These are phyloP conservation scores for Fusarium austroafricanum DNA, from an alignment of 2,329 filamentous ascomycete species.

Conservation along the genomic window DNA sequence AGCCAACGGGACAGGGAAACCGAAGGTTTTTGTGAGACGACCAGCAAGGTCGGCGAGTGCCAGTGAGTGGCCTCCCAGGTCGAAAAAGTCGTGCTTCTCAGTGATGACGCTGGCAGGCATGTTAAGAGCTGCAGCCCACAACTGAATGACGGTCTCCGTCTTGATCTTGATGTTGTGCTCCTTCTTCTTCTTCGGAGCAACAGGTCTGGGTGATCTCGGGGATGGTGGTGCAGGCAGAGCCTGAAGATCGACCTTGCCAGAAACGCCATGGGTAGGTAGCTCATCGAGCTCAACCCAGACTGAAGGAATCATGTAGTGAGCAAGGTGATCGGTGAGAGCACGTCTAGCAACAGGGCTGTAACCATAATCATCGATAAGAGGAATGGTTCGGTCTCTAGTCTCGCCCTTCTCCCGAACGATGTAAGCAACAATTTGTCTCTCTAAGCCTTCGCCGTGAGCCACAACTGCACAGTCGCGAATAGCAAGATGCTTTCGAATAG, in stretches of 20 bases:
- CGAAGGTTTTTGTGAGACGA: conserved; percentile 74
- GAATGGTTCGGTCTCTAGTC: conserved; percentile 65
- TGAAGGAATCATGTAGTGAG: conserved; percentile 85
- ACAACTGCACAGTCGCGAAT: conserved; percentile 78
- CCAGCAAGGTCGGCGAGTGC: conserved; percentile 82
- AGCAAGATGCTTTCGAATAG: conserved; percentile 75
- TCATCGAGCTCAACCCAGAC: conserved; percentile 79
- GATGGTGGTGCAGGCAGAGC: conserved; percentile 73
- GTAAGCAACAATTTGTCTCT: conserved; percentile 81
- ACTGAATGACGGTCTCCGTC: conserved; percentile 73
- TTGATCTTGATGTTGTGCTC: conserved; percentile 72
- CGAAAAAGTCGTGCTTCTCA: conserved; percentile 81
- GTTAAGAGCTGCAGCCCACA: conserved; percentile 78
- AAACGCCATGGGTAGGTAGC: conserved; percentile 81
- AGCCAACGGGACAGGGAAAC: conserved; percentile 77
- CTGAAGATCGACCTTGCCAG: conserved; percentile 82
- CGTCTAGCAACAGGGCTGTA: conserved; percentile 77
- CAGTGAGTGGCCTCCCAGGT: conserved; percentile 82
- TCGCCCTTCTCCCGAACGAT: conserved; percentile 75
- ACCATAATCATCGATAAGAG: conserved; percentile 76
- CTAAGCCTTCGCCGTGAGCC: conserved; percentile 79
- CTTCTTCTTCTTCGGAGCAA: conserved; percentile 56
- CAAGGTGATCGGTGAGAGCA: conserved; percentile 72
- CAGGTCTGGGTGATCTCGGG: conserved; percentile 57
- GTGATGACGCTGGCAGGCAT: conserved; percentile 72